These are phyloP conservation scores for Huntiella moniliformis DNA, from an alignment of 2,329 filamentous ascomycete genomes.

Conservation along the genomic window DNA sequence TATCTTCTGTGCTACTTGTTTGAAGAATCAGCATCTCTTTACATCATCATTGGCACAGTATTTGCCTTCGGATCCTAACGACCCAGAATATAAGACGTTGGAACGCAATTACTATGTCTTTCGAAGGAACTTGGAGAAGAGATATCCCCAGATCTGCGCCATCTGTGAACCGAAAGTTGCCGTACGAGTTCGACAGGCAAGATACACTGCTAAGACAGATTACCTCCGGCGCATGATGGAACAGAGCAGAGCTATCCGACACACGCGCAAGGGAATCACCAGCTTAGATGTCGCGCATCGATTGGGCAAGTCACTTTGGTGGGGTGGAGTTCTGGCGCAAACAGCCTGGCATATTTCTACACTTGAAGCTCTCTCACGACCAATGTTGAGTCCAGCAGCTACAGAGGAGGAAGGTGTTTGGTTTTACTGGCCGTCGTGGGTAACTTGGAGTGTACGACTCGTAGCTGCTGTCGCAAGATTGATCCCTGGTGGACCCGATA, in stretches of 20 bases:
- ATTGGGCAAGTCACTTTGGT: slow-evolving; percentile 29
- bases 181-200: slow-evolving; percentile 47
- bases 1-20: slow-evolving; percentile 56
- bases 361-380: slow-evolving; percentile 12
- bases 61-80: slow-evolving; percentile 41
- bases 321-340: slow-evolving; percentile 27
- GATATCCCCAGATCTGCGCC: slow-evolving; percentile 77
- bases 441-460: background rate
- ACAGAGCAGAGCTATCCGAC: slow-evolving; percentile 29
- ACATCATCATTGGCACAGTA: slow-evolving; percentile 63
- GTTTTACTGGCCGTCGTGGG: slow-evolving; percentile 6
- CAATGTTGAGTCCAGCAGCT: background rate
- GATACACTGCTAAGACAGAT: slow-evolving; percentile 71
- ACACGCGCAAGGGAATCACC: slow-evolving; percentile 17
- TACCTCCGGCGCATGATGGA: slow-evolving; percentile 59
- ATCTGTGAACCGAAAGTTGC: slow-evolving; percentile 61
- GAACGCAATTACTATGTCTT: slow-evolving; percentile 53
- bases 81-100: slow-evolving; percentile 50
- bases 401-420: background rate
- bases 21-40: slow-evolving; percentile 76
- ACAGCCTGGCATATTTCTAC: slow-evolving; percentile 30
- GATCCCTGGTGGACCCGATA: slow-evolving; percentile 23
- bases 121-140: slow-evolving; percentile 52
- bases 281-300: slow-evolving; percentile 25
- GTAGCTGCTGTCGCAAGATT: slow-evolving; percentile 17